Evolutionary conservation across 495 filamentous ascomycete species (phyloP).

Genomic region (Hyaloscypha variabilis): DNA sequence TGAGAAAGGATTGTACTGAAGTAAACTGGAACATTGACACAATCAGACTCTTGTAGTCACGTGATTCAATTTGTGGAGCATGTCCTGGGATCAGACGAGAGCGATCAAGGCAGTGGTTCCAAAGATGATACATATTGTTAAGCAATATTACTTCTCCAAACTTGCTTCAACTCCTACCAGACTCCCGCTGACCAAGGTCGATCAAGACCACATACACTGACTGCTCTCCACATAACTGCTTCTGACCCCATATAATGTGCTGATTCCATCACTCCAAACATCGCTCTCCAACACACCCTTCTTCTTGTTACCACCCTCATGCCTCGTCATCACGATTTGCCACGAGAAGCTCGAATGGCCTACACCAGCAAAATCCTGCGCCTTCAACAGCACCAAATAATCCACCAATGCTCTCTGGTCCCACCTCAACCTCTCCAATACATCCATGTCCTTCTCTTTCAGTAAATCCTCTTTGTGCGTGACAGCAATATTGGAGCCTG

Average conservation of each 20-base stretch:
- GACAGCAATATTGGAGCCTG: constrained; percentile 16
- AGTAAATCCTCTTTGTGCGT: constrained; percentile 30
- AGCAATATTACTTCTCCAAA: too few relatives aligned
- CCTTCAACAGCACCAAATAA: constrained; percentile 29
- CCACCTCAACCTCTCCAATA: constrained; percentile 24
- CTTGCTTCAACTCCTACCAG: background rate
- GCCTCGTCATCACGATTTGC: constrained; percentile 28
- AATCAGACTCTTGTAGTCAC: too few relatives aligned
- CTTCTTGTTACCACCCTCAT: constrained; percentile 19
- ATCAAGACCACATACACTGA: constrained; percentile 29
- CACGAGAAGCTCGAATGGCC: constrained; percentile 27
- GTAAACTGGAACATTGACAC: too few relatives aligned
- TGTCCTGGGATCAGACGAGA: too few relatives aligned
- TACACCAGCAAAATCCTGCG: constrained; percentile 27
- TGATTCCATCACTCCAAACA: constrained; percentile 25
- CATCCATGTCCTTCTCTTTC: constrained; percentile 20
- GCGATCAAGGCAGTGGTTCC: too few relatives aligned
- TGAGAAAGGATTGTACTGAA: too few relatives aligned
- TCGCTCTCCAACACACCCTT: constrained; percentile 13
- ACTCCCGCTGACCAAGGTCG: background rate
- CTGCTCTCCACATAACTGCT: constrained; percentile 28
- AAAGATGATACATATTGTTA: too few relatives aligned
- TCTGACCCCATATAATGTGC: constrained; percentile 26
- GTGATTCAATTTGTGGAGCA: too few relatives aligned
- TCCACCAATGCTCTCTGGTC: constrained; percentile 31